Base-by-base conservation (phyloP, 2,329 filamentous ascomycete genomes). In the Uncinocarpus reesii region DNA sequence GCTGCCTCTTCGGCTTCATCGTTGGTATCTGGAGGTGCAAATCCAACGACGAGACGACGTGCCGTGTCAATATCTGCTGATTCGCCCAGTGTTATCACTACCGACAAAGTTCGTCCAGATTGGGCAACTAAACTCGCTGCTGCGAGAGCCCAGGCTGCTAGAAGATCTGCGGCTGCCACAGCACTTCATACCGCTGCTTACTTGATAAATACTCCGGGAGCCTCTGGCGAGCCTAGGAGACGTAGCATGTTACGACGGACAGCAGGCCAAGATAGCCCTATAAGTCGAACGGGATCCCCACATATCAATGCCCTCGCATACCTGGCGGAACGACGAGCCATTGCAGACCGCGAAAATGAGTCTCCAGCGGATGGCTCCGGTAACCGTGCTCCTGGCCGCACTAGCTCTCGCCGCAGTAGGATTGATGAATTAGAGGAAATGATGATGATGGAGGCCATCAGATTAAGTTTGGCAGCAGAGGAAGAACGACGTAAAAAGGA, bases 361-460 rank as follows among this genome's bases (percentile, higher is more conserved):
- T 65, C 63, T 34, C 58, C 60, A 7, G 43, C n/a, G 7, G 42
- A 49, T 29, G 42, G 47, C 29, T 44, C 60, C 7, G 57, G 57
- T 1, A 63, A 61, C 55, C 48, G 66, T 20, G 62, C 66, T 29
- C 65, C 69, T 4, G 61, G 69, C 13, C 67, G 69, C n/a, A 64
- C 75, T 6, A 76, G 73, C 56, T 77, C 76, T 29, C 69, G 81
- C 51, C 70, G 79, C 52, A 77, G 66, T 48, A 76, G 86, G 24
- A 79, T 93, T 61, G 86, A 93, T 18, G 89, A 96, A 57, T 75
- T 96, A 0, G 92, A 98, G 63, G 90, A 95, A 42, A 85, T 98
- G 72, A 98, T 98, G 92, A 88, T 96, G 73, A 87, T 92, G 75
- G 92, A 98, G 64, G 92, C 92, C 0, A 93, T 98, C 41, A 77